A percentile compares a stretch with the other conserved stretches of the same genome.
phyloP scores from a whole-genome alignment of 2,329 filamentous ascomycete genomes.

The Hypoxylon sp. region DNA sequence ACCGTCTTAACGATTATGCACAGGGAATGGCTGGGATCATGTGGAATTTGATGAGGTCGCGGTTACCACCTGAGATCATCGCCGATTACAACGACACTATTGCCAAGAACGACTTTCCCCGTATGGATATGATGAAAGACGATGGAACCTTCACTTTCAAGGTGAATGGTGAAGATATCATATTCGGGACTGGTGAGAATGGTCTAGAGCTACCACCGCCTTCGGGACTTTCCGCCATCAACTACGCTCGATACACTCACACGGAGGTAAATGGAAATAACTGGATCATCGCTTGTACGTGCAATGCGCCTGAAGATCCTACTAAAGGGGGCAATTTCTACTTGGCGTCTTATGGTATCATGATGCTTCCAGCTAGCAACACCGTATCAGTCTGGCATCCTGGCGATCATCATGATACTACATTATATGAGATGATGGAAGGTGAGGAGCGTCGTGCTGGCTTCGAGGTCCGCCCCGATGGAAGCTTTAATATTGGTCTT shows the following conservation, averaged over 20 bases:
- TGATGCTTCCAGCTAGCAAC: slow-evolving; percentile 43
- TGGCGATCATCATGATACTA: slow-evolving; percentile 44
- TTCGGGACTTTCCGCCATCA: slow-evolving; percentile 35
- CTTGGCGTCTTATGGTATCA: slow-evolving; percentile 46
- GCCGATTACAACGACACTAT: slow-evolving; percentile 43
- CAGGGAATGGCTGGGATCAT: slow-evolving; percentile 46
- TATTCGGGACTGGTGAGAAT: slow-evolving; percentile 23
- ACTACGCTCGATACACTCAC: slow-evolving; percentile 44
- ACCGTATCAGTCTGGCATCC: slow-evolving; percentile 42
- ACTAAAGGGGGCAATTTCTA: slow-evolving; percentile 44
- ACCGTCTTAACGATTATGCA: slow-evolving; percentile 28
- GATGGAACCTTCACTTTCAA: slow-evolving; percentile 41
- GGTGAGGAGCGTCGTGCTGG: neutral
- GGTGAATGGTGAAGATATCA: slow-evolving; percentile 31
- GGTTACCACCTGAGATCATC: slow-evolving; percentile 42
- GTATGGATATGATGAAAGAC: slow-evolving; percentile 43
- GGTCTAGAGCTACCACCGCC: slow-evolving; percentile 42
- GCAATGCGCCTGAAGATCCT: slow-evolving; percentile 34
- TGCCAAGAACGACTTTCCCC: slow-evolving; percentile 33
- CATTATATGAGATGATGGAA: slow-evolving; percentile 43
- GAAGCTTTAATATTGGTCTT: neutral
- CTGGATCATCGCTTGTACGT: slow-evolving; percentile 41
- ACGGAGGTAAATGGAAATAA: slow-evolving; percentile 43
- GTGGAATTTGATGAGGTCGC: slow-evolving; percentile 46
- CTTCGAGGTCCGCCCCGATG: neutral